Conservation (phyloP, 2,329 filamentous ascomycete genomes). For the Penicillium brasilianum region DNA sequence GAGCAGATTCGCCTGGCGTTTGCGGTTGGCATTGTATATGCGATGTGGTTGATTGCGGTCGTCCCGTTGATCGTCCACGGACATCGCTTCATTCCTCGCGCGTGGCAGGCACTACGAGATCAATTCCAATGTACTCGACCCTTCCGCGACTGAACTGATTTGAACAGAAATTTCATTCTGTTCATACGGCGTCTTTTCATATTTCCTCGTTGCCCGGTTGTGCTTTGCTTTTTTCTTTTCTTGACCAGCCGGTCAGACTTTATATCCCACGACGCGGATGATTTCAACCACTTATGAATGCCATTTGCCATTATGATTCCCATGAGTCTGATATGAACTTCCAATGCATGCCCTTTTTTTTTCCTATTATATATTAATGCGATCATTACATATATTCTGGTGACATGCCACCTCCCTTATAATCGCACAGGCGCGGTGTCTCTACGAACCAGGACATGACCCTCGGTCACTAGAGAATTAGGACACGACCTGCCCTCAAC, state of each 20-base stretch:
- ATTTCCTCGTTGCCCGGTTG: neutral
- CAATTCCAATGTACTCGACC: conserved; percentile 24
- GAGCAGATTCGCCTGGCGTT: conserved; percentile 36
- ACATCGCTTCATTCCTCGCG: conserved; percentile 32
- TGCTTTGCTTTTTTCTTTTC: conserved; percentile 4
- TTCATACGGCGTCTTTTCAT: neutral
- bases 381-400: too few species aligned
- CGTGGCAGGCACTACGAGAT: conserved; percentile 24
- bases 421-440: conserved; percentile 40
- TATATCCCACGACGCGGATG: neutral
- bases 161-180: neutral
- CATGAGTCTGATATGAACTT: conserved; percentile 6
- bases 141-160: conserved; percentile 11
- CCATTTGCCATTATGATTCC: conserved; percentile 2
- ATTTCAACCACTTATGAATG: neutral
- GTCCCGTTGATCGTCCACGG: conserved; percentile 46
- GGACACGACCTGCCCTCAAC: conserved; percentile 31
- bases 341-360: neutral
- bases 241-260: neutral
- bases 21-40: conserved; percentile 41
- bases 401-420: conserved; percentile 14
- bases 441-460: conserved; percentile 33
- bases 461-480: conserved; percentile 39
- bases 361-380: too few species aligned
- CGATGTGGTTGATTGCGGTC: conserved; percentile 46